These are phyloP conservation scores for Ceratocystis ficicola DNA, from an alignment of 2,329 filamentous ascomycete genomes.

Conservation along the genomic window DNA sequence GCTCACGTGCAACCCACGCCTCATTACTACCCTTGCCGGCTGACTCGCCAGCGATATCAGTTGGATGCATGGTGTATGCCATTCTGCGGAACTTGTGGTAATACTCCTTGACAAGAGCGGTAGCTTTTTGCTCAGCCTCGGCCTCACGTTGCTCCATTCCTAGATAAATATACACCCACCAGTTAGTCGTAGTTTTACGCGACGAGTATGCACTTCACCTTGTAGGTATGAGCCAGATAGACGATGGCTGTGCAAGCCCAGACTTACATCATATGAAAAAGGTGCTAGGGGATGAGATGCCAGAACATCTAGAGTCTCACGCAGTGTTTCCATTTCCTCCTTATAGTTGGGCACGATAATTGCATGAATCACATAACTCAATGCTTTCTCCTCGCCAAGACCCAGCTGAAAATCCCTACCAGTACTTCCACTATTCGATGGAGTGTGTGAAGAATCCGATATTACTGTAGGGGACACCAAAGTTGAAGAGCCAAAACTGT, in stretches of 20 bases:
- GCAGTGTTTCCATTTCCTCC: conserved; percentile 55
- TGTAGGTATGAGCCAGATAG: neutral
- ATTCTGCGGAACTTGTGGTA: conserved; percentile 53
- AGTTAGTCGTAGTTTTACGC: neutral
- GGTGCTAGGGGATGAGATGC: conserved; percentile 53
- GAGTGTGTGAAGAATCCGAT: conserved; percentile 28
- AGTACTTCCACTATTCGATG: conserved; percentile 40
- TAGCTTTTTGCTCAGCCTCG: conserved; percentile 49
- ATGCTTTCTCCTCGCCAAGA: conserved; percentile 30
- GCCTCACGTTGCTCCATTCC: conserved; percentile 61
- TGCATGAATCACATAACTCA: conserved; percentile 43
- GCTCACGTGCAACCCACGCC: conserved; percentile 55
- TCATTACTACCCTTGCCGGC: conserved; percentile 66
- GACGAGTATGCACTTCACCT: neutral
- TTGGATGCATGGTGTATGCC: conserved; percentile 54
- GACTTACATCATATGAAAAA: conserved; percentile 55
- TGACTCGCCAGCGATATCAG: conserved; percentile 53
- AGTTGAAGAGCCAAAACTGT: conserved; percentile 32
- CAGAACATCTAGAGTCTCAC: conserved; percentile 56
- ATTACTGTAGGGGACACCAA: conserved; percentile 5
- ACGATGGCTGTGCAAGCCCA: neutral
- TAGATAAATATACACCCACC: conserved; percentile 46
- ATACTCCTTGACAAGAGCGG: conserved; percentile 49
- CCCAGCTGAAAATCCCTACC: conserved; percentile 34
- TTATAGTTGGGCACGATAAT: conserved; percentile 65